phyloP scores from a whole-genome alignment of 2,329 filamentous ascomycete genomes.

The Hymenoscyphus infarciens region DNA sequence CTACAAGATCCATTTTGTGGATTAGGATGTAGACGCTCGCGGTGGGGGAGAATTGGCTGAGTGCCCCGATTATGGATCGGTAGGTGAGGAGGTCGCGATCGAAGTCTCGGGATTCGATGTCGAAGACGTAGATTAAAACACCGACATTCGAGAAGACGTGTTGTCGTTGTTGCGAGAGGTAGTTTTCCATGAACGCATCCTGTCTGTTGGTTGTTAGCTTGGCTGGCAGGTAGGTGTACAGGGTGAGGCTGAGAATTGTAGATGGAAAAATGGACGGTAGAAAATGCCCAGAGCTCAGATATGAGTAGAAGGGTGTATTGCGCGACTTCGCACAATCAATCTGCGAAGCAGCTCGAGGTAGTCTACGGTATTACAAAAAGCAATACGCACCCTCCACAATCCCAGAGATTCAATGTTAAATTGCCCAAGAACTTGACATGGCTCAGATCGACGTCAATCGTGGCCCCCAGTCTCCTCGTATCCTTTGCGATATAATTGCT shows the following conservation, averaged over 20 bases:
- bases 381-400: slow-evolving; percentile 75
- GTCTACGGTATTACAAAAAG: background rate
- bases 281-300: background rate
- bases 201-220: slow-evolving; percentile 54
- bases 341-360: slow-evolving; percentile 2
- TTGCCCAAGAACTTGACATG: slow-evolving; percentile 99
- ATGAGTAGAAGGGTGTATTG: background rate
- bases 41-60: slow-evolving; percentile 75
- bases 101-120: slow-evolving; percentile 94
- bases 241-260: background rate
- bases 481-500: slow-evolving; percentile 98
- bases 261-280: background rate
- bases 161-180: slow-evolving; percentile 88
- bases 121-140: slow-evolving; percentile 98
- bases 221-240: background rate
- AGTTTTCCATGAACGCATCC: slow-evolving; percentile 98
- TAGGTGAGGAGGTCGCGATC: slow-evolving; percentile 92
- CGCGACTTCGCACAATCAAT: background rate
- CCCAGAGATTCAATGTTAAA: slow-evolving; percentile 95
- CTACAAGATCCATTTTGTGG: slow-evolving; percentile 98
- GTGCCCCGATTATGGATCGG: slow-evolving; percentile 80
- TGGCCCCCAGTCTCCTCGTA: slow-evolving; percentile 86
- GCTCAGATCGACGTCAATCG: slow-evolving; percentile 96
- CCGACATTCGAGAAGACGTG: slow-evolving; percentile 97
- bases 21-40: slow-evolving; percentile 92